Percentiles rank a stretch among this genome's conserved stretches.
phyloP scores from a whole-genome alignment of 768 basidiomycete species.

The Leccinum barrowsii region DNA sequence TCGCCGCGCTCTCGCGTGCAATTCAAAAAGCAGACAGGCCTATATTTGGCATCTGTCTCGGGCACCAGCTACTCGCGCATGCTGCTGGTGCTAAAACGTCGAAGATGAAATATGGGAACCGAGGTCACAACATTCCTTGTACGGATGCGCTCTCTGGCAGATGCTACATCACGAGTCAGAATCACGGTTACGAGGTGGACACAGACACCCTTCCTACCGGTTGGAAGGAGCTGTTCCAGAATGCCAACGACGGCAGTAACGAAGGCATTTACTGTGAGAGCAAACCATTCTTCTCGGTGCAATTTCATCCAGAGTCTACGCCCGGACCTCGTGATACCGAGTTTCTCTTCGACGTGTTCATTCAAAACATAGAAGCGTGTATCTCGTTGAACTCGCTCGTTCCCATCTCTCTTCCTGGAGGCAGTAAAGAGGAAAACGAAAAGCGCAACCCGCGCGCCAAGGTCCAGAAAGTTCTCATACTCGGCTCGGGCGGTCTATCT shows the following conservation, averaged over 20 bases:
- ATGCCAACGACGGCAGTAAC: constrained; percentile 96
- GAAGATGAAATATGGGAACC: constrained; percentile 99
- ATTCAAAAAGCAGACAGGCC: constrained; percentile 76
- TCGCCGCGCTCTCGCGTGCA: constrained; percentile 59
- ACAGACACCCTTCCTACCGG: constrained; percentile 68
- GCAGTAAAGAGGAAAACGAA: constrained; percentile 82
- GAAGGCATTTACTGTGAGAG: constrained; percentile 94
- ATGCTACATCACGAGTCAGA: constrained; percentile 99
- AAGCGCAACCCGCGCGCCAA: constrained; percentile 63
- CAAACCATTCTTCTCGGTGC: constrained; percentile 97
- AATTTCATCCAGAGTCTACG: constrained; percentile 98
- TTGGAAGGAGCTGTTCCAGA: constrained; percentile 93
- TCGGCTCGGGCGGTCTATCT: constrained; percentile 95
- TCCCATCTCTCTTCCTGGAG: constrained; percentile 71
- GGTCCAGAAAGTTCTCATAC: constrained; percentile 91
- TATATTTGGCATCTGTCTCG: constrained; percentile 98
- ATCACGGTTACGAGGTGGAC: constrained; percentile 97
- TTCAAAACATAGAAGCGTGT: constrained; percentile 80
- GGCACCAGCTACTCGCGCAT: constrained; percentile 93
- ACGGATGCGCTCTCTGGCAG: constrained; percentile 90
- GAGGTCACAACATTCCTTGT: constrained; percentile 98
- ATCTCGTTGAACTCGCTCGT: constrained; percentile 49
- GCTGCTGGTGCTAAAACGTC: constrained; percentile 92
- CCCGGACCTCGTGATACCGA: constrained; percentile 98
- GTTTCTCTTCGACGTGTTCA: constrained; percentile 97